Evolutionary conservation across 2,329 filamentous ascomycete species (phyloP).

Genomic region (Sarocladium oryzae): DNA sequence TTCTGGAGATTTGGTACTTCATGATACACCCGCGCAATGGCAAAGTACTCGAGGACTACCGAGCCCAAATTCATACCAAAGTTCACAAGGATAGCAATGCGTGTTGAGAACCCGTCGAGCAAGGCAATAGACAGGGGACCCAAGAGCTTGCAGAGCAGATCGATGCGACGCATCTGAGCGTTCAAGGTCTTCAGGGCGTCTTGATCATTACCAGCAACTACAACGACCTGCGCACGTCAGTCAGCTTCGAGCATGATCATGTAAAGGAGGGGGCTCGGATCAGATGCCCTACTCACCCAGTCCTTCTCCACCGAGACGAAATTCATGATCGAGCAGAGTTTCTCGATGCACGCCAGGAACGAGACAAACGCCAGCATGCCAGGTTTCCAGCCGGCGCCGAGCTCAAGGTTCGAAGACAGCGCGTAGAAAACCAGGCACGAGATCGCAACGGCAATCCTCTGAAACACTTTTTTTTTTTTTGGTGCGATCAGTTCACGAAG

Average conservation of each 20-base stretch:
- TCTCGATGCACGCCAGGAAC: constrained; percentile 61
- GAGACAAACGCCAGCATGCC: constrained; percentile 31
- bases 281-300: constrained; percentile 43
- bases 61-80: constrained; percentile 43
- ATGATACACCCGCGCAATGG: constrained; percentile 33
- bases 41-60: constrained; percentile 44
- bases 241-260: neutral
- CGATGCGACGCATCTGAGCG: constrained; percentile 56
- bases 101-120: constrained; percentile 41
- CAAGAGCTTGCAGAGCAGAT: constrained; percentile 52
- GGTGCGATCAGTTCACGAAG: no score
- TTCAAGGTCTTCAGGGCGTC: constrained; percentile 36
- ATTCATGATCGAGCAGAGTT: constrained; percentile 58
- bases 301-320: constrained; percentile 64
- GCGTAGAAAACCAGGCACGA: constrained; percentile 41
- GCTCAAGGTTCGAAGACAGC: constrained; percentile 11
- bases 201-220: constrained; percentile 18
- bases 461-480: constrained; percentile 20
- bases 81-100: constrained; percentile 40
- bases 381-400: constrained; percentile 11
- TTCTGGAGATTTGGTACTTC: constrained; percentile 14
- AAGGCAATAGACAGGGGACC: constrained; percentile 50
- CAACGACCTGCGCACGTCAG: constrained; percentile 18
- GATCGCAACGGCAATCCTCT: constrained; percentile 37
- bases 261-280: no score